Conservation (phyloP, 1,139 yeast genomes). For the Lodderomyces theae region DNA sequence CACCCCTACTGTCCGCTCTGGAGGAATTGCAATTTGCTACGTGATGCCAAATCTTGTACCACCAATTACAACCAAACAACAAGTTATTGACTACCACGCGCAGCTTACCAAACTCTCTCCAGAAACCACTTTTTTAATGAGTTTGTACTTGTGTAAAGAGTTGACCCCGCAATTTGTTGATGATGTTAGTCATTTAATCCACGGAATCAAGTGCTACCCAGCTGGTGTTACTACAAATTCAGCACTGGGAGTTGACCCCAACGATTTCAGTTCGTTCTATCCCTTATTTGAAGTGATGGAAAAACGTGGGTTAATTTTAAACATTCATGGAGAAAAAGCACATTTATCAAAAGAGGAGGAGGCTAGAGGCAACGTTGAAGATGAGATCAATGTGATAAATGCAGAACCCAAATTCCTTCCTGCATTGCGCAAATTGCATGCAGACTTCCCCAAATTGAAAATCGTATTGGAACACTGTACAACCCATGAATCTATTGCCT, state of each 20-base stretch:
- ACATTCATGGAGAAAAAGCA: constrained; percentile 95
- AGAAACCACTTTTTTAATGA: constrained; percentile 84
- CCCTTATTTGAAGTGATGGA: constrained; percentile 90
- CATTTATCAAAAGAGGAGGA: constrained; percentile 46
- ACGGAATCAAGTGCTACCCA: constrained; percentile 93
- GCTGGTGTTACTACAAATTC: constrained; percentile 99
- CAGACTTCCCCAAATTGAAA: constrained; percentile 80
- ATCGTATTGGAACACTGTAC: constrained; percentile 96
- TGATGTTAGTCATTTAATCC: constrained; percentile 79
- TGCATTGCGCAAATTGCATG: constrained; percentile 75
- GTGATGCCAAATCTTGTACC: constrained; percentile 97
- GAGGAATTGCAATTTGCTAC: constrained; percentile 88
- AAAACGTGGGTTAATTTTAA: constrained; percentile 69
- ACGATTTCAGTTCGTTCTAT: constrained; percentile 82
- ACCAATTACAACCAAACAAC: constrained; percentile 79
- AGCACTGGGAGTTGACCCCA: constrained; percentile 87
- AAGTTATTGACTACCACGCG: constrained; percentile 67
- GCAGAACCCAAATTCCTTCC: constrained; percentile 95
- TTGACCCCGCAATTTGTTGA: constrained; percentile 82
- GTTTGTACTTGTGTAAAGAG: constrained; percentile 73
- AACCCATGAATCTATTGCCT: constrained; percentile 79
- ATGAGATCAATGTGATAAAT: constrained; percentile 77
- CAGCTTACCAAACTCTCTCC: constrained; percentile 70
- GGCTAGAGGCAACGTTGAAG: constrained; percentile 19
- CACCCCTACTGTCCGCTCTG: constrained; percentile 84